Evolutionary conservation across 2,329 filamentous ascomycete genomes (phyloP).

Genomic region (Aspergillus udagawae): DNA sequence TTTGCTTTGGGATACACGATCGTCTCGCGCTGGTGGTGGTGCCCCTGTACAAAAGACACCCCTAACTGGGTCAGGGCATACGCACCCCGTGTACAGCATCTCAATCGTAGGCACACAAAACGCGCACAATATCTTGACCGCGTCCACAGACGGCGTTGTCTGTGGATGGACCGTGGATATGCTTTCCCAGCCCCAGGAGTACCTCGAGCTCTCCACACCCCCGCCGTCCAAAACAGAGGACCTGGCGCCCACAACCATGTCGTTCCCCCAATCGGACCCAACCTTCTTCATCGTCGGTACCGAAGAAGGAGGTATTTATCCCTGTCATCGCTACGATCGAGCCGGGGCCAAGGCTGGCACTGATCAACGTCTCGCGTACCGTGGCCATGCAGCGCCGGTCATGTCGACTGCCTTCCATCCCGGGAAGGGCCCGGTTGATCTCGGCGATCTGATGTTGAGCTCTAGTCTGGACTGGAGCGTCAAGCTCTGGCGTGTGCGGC

Average conservation of each 20-base stretch:
- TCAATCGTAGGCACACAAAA: slow-evolving; percentile 97
- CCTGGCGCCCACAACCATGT: slow-evolving; percentile 87
- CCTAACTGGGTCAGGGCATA: slow-evolving; percentile 89
- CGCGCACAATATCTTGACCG: slow-evolving; percentile 96
- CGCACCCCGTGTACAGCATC: slow-evolving; percentile 92
- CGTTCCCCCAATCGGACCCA: slow-evolving; percentile 90
- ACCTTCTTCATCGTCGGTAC: slow-evolving; percentile 97
- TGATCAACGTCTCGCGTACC: slow-evolving; percentile 82
- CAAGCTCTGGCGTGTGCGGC: slow-evolving; percentile 89
- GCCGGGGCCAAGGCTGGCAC: slow-evolving; percentile 96
- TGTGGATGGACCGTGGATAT: slow-evolving; percentile 98
- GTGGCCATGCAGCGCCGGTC: slow-evolving; percentile 86
- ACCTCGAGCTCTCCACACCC: slow-evolving; percentile 80
- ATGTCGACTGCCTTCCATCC: slow-evolving; percentile 97
- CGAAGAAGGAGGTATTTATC: slow-evolving; percentile 94
- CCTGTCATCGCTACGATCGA: slow-evolving; percentile 94
- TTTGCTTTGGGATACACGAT: slow-evolving; percentile 92
- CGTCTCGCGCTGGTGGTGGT: slow-evolving; percentile 64
- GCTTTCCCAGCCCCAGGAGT: slow-evolving; percentile 93
- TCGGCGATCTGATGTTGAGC: slow-evolving; percentile 90
- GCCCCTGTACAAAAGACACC: slow-evolving; percentile 92
- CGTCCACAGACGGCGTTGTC: slow-evolving; percentile 92
- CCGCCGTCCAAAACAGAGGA: slow-evolving; percentile 89
- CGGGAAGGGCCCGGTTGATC: slow-evolving; percentile 82
- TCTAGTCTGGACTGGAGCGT: slow-evolving; percentile 95